Evolutionary conservation across 805 yeast genomes (phyloP), one percentile per base, ranked within the genome.

Genomic region (Geotrichum ghanense): DNA sequence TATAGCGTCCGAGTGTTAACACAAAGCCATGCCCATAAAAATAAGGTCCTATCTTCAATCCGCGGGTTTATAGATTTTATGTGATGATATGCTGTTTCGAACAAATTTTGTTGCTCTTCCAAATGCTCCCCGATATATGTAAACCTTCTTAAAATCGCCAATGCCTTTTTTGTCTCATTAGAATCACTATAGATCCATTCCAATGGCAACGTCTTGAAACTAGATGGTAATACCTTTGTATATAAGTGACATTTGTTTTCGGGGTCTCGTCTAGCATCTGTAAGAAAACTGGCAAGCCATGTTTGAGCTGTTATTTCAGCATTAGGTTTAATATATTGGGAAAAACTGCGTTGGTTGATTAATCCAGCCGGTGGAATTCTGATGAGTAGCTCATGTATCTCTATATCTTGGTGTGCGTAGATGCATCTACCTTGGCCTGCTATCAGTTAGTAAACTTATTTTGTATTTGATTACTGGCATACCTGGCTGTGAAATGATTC

Each of bases 1-100:
- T 87, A 89, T 3, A 90, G 68, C 61, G 97, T 90, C 65, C 98
- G 79, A 1, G 97, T 82, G 60, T 92, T 90, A 48, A 89, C 84
- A 56, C 90, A 80, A 56, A 84, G 71, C 95, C 95, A 90, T 0
- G 83, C 76, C 76, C 86, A 78, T 9, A 80, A 56, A 53, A 73
- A 81, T 2, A 19, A n/a, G 5, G 12, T 19, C 16, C 14, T 31
- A 12, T 31, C 37, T 19, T 24, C 27, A 24, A 12, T 7, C 27
- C 27, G 10, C 10, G 37, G 10, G 37, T 6, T n/a, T 12, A 5
- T n/a, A 16, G 16, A 31, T 5, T 7, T 10, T 5, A 31, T 31
- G 37, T 31, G 56, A 0, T 57, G 45, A 56, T 66, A 73, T 55
- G 84, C 92, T 2, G 47, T 50, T 2, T 52, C 50, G 46, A 80